These are phyloP conservation scores for Podila horticola DNA, from an alignment of 192 early-diverging fungal species.

Conservation along the genomic window DNA sequence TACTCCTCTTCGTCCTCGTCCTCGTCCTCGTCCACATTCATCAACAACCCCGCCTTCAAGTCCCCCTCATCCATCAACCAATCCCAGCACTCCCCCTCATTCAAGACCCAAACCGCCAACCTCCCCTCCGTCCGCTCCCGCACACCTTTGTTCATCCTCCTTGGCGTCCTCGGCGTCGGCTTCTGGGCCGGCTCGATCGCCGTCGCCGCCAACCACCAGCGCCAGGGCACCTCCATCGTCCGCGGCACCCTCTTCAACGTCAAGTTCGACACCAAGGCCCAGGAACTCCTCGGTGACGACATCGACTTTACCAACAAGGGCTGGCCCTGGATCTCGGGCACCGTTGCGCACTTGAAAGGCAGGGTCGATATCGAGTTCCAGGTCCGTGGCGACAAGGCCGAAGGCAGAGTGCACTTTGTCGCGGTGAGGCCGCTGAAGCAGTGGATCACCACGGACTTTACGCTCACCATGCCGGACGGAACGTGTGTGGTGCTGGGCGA, in stretches of 20 bases:
- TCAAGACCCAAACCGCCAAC: conserved; percentile 26
- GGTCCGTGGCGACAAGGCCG: conserved; percentile 62
- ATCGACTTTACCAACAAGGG: conserved; percentile 60
- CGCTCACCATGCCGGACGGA: conserved; percentile 51
- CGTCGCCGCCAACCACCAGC: conserved; percentile 66
- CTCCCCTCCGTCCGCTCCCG: conserved; percentile 40
- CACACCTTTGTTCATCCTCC: conserved; percentile 30
- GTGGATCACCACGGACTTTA: conserved; percentile 58
- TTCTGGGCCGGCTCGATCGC: conserved; percentile 65
- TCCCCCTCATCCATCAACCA: conserved; percentile 39
- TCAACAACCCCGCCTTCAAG: conserved; percentile 36
- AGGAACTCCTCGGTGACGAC: conserved; percentile 60
- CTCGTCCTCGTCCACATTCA: background rate
- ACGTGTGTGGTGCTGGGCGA: conserved; percentile 28
- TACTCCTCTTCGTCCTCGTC: background rate
- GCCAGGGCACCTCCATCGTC: conserved; percentile 62
- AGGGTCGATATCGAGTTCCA: conserved; percentile 63
- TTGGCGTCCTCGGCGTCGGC: conserved; percentile 53
- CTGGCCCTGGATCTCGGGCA: conserved; percentile 73
- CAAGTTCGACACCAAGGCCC: conserved; percentile 59
- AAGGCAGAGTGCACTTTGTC: conserved; percentile 52
- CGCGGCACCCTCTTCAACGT: conserved; percentile 68
- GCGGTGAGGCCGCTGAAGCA: conserved; percentile 46
- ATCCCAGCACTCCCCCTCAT: conserved; percentile 31
- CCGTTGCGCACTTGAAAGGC: conserved; percentile 70